Evolutionary conservation across 75 land plant genomes (phyloP).

Genomic region (Ceratopteris richardii): DNA sequence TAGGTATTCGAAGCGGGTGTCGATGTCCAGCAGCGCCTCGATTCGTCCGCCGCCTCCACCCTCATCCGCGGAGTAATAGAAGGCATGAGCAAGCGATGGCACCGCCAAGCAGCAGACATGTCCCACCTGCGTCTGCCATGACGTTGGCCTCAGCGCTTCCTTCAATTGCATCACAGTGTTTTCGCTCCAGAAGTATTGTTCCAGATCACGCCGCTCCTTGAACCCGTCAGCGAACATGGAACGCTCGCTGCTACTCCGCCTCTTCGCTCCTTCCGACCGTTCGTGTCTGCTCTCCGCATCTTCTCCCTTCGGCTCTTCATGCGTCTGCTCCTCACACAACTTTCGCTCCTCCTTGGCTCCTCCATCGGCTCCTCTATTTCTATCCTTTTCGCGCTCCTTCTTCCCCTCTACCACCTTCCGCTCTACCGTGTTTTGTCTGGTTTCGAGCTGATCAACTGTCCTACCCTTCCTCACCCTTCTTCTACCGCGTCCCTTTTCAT

Average conservation of each 20-base stretch:
- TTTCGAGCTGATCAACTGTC: too few species aligned
- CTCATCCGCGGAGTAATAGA: background rate
- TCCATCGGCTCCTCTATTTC: too few species aligned
- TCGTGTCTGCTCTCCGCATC: too few species aligned
- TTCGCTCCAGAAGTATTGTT: conserved; percentile 30
- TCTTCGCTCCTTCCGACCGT: background rate
- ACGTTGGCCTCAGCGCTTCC: conserved; percentile 6
- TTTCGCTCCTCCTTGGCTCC: too few species aligned
- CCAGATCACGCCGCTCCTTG: conserved; percentile 28
- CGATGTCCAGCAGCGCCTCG: conserved; percentile 22
- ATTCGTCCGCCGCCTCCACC: too few species aligned
- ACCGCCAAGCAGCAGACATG: conserved; percentile 14
- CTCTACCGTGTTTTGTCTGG: too few species aligned
- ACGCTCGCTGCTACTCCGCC: background rate
- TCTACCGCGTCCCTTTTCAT: too few species aligned
- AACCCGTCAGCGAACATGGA: conserved; percentile 25
- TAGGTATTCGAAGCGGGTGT: conserved; percentile 22
- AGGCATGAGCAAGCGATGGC: conserved; percentile 18
- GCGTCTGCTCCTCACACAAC: too few species aligned
- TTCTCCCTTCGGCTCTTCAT: too few species aligned
- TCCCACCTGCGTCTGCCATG: conserved; percentile 2
- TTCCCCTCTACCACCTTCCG: too few species aligned
- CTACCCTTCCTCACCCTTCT: too few species aligned
- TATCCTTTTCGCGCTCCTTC: too few species aligned
- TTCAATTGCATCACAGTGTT: conserved; percentile 11